Conservation (phyloP, 305 asterid genomes). For the Fraxinus albicans region DNA sequence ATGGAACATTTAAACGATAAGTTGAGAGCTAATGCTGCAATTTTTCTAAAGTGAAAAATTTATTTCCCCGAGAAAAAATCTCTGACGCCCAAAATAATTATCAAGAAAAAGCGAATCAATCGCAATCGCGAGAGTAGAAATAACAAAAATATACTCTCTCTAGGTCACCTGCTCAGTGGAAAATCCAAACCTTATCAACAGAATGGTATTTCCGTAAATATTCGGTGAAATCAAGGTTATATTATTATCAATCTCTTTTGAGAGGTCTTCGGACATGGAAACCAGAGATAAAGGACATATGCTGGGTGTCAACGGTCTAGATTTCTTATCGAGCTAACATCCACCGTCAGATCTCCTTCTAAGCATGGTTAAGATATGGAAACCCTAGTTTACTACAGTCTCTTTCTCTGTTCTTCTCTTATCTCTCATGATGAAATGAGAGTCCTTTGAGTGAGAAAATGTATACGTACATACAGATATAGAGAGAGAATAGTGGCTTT, state of each 20-base stretch:
- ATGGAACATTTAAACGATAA: background rate
- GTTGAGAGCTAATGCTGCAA: background rate
- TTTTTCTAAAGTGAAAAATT: background rate
- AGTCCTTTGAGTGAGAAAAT: conserved; percentile 21
- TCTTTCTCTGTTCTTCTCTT: background rate
- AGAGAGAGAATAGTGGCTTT: conserved; percentile 24
- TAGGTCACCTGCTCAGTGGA: background rate
- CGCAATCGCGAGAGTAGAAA: background rate
- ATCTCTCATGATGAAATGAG: conserved; percentile 36
- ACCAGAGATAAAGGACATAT: conserved; percentile 47
- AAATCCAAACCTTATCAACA: conserved; percentile 6
- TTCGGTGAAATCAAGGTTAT: background rate
- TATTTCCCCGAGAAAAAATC: conserved; percentile 1
- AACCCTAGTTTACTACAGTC: conserved; percentile 12
- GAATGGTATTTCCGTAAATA: background rate
- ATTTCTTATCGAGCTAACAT: conserved; percentile 23
- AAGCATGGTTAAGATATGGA: background rate
- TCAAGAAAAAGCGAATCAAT: background rate
- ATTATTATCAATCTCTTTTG: background rate
- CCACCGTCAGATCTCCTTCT: conserved; percentile 28
- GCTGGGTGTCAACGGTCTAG: conserved; percentile 46
- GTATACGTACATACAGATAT: background rate
- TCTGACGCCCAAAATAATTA: background rate
- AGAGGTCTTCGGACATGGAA: conserved; percentile 21
- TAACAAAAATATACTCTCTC: background rate